A percentile compares a stretch with the other conserved stretches of the same genome.
Conservation (phyloP, 2,329 filamentous ascomycete species). For the Coniella lustricola region DNA sequence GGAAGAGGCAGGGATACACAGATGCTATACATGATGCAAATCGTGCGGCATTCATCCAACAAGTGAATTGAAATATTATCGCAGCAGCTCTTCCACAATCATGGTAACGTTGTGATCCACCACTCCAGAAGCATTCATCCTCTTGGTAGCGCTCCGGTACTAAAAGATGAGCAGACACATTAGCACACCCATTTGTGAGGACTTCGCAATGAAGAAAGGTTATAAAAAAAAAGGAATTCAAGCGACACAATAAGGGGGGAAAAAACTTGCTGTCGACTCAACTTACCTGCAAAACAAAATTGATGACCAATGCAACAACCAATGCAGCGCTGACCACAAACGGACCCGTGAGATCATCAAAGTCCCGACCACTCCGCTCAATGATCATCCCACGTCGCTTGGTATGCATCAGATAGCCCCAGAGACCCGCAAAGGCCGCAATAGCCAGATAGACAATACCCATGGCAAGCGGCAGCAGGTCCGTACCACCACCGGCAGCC, state of each 20-base stretch:
- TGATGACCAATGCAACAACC: slow-evolving; percentile 70
- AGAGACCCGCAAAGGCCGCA: slow-evolving; percentile 73
- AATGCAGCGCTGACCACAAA: slow-evolving; percentile 75
- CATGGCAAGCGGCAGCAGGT: slow-evolving; percentile 60
- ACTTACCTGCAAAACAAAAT: slow-evolving; percentile 79
- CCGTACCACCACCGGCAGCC: slow-evolving; percentile 70
- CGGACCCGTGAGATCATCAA: slow-evolving; percentile 83
- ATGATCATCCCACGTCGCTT: slow-evolving; percentile 71
- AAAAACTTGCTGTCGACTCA: no score
- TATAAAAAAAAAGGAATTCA: not conserved
- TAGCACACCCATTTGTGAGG: no score
- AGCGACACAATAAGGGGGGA: no score
- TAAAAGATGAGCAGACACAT: slow-evolving; percentile 18
- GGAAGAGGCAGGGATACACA: no score
- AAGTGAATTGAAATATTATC: not conserved
- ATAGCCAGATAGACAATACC: slow-evolving; percentile 79
- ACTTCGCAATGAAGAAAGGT: no score
- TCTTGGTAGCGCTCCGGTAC: slow-evolving; percentile 27
- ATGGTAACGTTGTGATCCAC: slow-evolving; percentile 3
- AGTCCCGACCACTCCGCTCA: slow-evolving; percentile 81
- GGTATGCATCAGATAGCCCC: slow-evolving; percentile 83
- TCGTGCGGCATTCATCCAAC: no score
- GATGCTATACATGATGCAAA: no score
- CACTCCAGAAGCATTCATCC: slow-evolving; percentile 12
- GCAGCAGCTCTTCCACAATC: slow-evolving; percentile 12